Conservation (phyloP, 306 rosid genomes). For the Ormosia emarginata region DNA sequence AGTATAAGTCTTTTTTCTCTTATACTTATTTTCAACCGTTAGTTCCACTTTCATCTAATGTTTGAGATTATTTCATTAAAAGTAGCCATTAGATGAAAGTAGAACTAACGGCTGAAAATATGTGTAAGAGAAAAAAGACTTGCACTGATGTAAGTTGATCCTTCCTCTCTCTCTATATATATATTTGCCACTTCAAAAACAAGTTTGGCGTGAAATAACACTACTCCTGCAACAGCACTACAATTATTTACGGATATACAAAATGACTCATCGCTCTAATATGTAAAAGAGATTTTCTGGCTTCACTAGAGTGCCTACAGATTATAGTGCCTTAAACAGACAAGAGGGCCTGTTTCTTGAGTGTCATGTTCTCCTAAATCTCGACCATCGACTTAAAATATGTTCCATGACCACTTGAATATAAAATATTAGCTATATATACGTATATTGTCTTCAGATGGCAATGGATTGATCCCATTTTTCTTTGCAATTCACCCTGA, state of each 20-base stretch:
- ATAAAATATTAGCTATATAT: not conserved
- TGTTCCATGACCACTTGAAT: conserved; percentile 4
- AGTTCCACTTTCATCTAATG: no score
- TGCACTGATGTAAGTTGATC: no score
- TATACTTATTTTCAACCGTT: no score
- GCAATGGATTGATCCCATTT: not conserved
- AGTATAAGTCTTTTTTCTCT: no score
- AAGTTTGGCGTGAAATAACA: not conserved
- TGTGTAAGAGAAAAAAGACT: no score
- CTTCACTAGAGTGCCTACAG: conserved; percentile 18
- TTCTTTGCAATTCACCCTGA: not conserved
- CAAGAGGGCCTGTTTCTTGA: not conserved
- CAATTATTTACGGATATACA: not conserved
- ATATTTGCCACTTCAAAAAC: not conserved
- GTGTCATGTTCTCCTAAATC: conserved; percentile 20
- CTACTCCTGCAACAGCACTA: not conserved
- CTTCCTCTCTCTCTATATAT: no score
- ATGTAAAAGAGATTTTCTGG: not conserved
- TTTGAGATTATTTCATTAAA: no score
- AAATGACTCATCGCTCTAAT: not conserved
- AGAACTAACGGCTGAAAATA: no score
- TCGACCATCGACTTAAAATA: conserved; percentile 15
- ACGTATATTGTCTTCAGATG: not conserved
- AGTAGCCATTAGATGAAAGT: no score
- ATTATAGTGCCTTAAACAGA: conserved; percentile 20